phyloP scores from a whole-genome alignment of 2,329 filamentous ascomycete genomes.

The Fusarium sp. region DNA sequence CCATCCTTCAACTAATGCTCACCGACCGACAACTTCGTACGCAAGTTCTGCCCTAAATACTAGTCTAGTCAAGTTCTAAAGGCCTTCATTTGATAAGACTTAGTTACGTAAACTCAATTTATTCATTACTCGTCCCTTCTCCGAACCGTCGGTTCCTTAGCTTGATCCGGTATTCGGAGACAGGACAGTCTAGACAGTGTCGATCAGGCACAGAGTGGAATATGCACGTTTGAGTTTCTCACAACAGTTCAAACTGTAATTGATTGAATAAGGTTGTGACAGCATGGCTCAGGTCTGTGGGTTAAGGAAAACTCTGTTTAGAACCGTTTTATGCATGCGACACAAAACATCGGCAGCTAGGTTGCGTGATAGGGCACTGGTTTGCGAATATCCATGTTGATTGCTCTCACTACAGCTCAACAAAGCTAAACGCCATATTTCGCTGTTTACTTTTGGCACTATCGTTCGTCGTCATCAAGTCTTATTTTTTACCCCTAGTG shows the following conservation, averaged over 20 bases:
- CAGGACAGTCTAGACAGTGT: conserved; percentile 22
- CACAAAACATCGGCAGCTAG: background rate
- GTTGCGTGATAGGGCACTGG: conserved; percentile 10
- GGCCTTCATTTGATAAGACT: conserved; percentile 24
- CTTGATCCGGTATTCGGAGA: conserved; percentile 24
- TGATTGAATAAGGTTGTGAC: conserved; percentile 19
- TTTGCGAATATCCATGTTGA: conserved; percentile 3
- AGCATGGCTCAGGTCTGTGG: conserved; percentile 2
- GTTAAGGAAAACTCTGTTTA: conserved; percentile 22
- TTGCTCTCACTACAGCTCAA: conserved; percentile 10
- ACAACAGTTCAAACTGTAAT: conserved; percentile 17
- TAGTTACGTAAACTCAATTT: conserved; percentile 33
- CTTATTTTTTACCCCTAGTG: conserved; percentile 17
- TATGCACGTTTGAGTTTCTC: conserved; percentile 28
- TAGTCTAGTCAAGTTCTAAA: conserved; percentile 8
- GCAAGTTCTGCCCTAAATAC: conserved; percentile 17
- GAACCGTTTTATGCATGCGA: conserved; percentile 7
- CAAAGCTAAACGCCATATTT: conserved; percentile 35
- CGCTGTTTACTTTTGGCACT: conserved; percentile 4
- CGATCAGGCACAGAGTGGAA: conserved; percentile 36
- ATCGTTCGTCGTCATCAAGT: conserved; percentile 21
- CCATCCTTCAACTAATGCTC: conserved; percentile 12
- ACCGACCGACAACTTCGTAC: conserved; percentile 18
- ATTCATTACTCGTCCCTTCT: conserved; percentile 23
- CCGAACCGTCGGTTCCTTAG: conserved; percentile 18